These are phyloP conservation scores for Tulasnella sp. DNA, from an alignment of 768 basidiomycete genomes.

Conservation along the genomic window DNA sequence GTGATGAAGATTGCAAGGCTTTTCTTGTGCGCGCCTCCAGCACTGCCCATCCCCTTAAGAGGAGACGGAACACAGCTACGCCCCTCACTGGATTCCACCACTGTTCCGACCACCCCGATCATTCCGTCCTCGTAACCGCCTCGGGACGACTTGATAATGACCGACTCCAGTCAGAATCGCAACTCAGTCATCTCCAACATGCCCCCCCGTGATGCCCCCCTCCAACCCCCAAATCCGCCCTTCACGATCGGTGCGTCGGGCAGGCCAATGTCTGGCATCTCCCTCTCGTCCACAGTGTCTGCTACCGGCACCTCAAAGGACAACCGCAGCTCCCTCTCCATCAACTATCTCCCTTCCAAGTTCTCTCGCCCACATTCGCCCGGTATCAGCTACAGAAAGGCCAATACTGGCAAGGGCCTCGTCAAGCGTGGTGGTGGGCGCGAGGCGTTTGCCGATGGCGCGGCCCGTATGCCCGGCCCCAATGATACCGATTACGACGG, in stretches of 20 bases:
- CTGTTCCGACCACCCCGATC: too few species aligned
- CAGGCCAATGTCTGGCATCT: background rate
- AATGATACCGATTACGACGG: slow-evolving; percentile 47
- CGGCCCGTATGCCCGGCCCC: slow-evolving; percentile 39
- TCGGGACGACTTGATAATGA: too few species aligned
- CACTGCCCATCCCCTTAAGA: too few species aligned
- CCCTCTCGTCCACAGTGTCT: background rate
- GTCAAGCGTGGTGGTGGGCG: slow-evolving; percentile 60
- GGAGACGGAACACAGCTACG: too few species aligned
- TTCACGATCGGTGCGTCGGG: slow-evolving; percentile 15
- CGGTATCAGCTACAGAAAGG: slow-evolving; percentile 33
- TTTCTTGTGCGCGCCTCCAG: too few species aligned
- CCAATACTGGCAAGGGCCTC: slow-evolving; percentile 30
- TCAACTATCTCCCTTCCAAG: slow-evolving; percentile 69
- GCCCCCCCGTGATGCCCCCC: background rate
- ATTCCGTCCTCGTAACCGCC: too few species aligned
- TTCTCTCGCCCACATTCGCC: slow-evolving; percentile 40
- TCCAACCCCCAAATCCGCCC: slow-evolving; percentile 18
- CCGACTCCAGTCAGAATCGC: slow-evolving; percentile 11
- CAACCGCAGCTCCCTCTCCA: slow-evolving; percentile 33
- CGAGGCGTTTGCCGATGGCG: slow-evolving; percentile 47
- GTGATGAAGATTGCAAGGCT: too few species aligned
- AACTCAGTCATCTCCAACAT: slow-evolving; percentile 15
- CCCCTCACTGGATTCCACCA: too few species aligned
- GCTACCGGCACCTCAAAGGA: background rate